These are phyloP conservation scores for Diaporthe eres DNA, from an alignment of 2,329 filamentous ascomycete genomes.

Conservation along the genomic window DNA sequence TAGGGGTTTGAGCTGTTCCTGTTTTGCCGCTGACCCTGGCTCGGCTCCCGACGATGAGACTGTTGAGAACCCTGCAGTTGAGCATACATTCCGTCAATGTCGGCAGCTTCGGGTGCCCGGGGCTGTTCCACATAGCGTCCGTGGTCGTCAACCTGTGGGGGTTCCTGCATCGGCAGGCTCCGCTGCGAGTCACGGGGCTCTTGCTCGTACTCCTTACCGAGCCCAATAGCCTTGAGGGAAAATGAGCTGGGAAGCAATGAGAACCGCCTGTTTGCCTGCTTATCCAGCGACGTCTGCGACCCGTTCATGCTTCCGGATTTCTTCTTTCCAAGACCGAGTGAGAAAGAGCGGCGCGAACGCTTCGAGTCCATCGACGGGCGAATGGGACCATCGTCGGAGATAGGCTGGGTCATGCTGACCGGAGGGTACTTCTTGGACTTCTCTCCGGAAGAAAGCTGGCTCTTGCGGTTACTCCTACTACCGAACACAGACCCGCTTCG, in stretches of 20 bases:
- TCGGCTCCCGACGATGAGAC: constrained; percentile 45
- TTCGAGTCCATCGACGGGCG: constrained; percentile 80
- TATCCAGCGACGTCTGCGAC: constrained; percentile 70
- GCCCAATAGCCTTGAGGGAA: constrained; percentile 74
- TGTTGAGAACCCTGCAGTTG: constrained; percentile 49
- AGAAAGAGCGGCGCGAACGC: constrained; percentile 77
- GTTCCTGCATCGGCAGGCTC: constrained; percentile 67
- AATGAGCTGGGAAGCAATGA: constrained; percentile 77
- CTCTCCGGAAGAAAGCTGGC: constrained; percentile 61
- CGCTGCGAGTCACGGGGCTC: constrained; percentile 65
- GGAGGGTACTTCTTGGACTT: constrained; percentile 85
- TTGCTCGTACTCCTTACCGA: constrained; percentile 67
- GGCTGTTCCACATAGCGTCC: constrained; percentile 53
- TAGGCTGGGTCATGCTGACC: constrained; percentile 86
- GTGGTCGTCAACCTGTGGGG: constrained; percentile 55
- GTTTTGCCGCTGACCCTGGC: constrained; percentile 56
- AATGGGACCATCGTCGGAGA: constrained; percentile 68
- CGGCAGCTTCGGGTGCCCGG: constrained; percentile 47
- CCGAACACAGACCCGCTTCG: constrained; percentile 87
- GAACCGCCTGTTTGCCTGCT: constrained; percentile 72
- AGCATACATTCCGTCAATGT: constrained; percentile 51
- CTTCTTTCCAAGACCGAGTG: constrained; percentile 78
- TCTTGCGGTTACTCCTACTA: constrained; percentile 65
- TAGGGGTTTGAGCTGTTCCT: constrained; percentile 59
- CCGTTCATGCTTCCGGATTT: constrained; percentile 75